Base-by-base conservation (phyloP, 495 filamentous ascomycete species). In the Daldinia childiae region DNA sequence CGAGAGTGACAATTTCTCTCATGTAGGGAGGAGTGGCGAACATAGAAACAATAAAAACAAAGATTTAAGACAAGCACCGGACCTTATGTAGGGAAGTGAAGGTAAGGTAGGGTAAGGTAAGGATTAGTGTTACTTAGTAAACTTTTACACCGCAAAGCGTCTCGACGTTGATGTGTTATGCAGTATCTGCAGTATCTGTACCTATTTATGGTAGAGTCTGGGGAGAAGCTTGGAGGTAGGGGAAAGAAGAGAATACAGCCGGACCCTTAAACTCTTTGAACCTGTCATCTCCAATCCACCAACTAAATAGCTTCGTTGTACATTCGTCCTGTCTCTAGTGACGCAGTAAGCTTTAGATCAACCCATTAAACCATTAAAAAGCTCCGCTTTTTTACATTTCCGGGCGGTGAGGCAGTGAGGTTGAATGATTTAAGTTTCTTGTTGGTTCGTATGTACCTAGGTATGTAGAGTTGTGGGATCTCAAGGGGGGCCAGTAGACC, bases 401-500 rank as follows among this genome's bases (percentile, higher is more conserved):
- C 62, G 62, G 57, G 71, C 71, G 71, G 71, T 73, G 66, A 27
- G 26, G 26, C 26, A 66, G 71, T 73, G 66, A 73, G 34, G 50
- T 62, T 65, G 21, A 62, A 73, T 39, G 6, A 27, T 41, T 62
- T 8, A 34, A 60, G 64, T 61, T 68, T 58, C 27, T 52, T 45
- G 58, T 68, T 68, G 45, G 64, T 34, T 72, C 48, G 54, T n/a
- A n/a, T n/a, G n/a, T n/a, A n/a, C n/a, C n/a, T n/a, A n/a, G n/a
- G n/a, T n/a, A n/a, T n/a, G n/a, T 57, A 30, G 30, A 58, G 41
- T 66, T 36, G 62, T 71, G 64, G 69, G 27, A 66, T 72, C 48
- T 62, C 38, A 45, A 62, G 57, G 60, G 57, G 60, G 58, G 61
- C 71, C 71, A 73, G 66, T 73, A 66, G 48, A 73, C 66, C 71